Evolutionary conservation across 768 basidiomycete species (phyloP), one percentile per base, ranked within the genome.

Genomic region (Suillus variegatus): DNA sequence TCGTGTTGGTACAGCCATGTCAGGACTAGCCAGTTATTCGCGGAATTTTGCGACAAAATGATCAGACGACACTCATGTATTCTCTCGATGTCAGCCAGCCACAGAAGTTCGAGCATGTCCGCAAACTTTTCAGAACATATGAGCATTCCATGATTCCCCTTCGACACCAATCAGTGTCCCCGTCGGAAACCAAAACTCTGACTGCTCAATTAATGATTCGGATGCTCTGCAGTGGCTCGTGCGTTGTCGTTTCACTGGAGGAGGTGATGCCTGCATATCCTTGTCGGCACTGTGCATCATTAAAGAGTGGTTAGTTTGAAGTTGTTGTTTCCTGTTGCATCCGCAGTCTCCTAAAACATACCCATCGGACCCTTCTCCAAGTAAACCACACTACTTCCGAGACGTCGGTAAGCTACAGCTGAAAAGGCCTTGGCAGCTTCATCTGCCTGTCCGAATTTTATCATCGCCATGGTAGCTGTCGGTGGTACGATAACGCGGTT

Each of bases 331-430:
- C 78, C 74, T 2, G 77, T 76, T 4, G 2, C 20, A 28, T 58
- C 57, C 0, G 7, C 4, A 28, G 38, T 41, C 22, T 83, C 83
- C 18, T 78, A 76, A 76, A 95, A 97, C 84, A 99, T 89, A 32
- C 89, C 92, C 6, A 87, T 75, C 0, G 97, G 96, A 0, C 92
- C 97, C 74, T 92, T 94, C 81, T 99, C 95, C 56, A 99, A 83
- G 73, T 99, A 99, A 9, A 99, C 79, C 64, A 99, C 83, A 1
- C 92, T 91, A 74, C 93, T 97, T 3, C 94, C 95, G 6, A 99
- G 78, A 13, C 96, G 87, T 67, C 92, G 81, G 77, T 99, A 99
- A 2, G 92, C 90, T 12, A 99, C 85, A 1, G 86, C 91, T 41
- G 85, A 85, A 79, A 96, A 95, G 0, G 89, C 95, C 61, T 84